Conservation (phyloP, 176 grass and related monocot species). For the Bonia amplexicaulis region DNA sequence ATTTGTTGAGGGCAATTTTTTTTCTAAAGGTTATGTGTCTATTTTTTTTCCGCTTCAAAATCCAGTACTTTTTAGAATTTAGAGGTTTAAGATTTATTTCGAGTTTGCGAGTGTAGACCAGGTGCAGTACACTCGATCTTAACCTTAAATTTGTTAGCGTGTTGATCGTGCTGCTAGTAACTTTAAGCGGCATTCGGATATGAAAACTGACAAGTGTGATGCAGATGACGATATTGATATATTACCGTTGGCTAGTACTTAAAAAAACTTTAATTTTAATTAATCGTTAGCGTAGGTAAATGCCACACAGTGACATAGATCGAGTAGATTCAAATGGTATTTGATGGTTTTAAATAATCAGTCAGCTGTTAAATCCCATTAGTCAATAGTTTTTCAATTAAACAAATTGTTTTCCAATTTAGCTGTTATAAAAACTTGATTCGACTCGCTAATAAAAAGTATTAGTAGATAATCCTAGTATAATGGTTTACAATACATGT, state of each 20-base stretch:
- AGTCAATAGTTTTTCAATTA: not conserved
- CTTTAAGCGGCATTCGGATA: fast-evolving
- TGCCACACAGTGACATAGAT: not conserved
- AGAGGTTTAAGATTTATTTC: not conserved
- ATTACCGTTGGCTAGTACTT: fast-evolving
- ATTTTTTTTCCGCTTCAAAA: not conserved
- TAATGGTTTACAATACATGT: not conserved
- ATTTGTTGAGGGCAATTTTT: not conserved
- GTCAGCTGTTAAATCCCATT: not conserved
- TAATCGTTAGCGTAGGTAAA: no score
- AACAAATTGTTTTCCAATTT: not conserved
- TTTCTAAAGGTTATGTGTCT: not conserved
- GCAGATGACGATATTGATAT: fast-evolving
- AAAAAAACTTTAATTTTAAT: no score
- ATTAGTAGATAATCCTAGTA: not conserved
- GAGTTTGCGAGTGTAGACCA: no score
- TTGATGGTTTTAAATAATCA: not conserved
- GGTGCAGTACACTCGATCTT: not conserved
- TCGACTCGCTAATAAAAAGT: not conserved
- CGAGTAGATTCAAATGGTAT: not conserved
- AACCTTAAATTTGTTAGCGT: not conserved
- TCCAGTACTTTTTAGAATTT: not conserved
- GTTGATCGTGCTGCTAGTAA: not conserved
- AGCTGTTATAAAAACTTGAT: no score
- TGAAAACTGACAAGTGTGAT: no score